phyloP scores from a whole-genome alignment of 148 eudicot species.

The Diospyros kaki region DNA sequence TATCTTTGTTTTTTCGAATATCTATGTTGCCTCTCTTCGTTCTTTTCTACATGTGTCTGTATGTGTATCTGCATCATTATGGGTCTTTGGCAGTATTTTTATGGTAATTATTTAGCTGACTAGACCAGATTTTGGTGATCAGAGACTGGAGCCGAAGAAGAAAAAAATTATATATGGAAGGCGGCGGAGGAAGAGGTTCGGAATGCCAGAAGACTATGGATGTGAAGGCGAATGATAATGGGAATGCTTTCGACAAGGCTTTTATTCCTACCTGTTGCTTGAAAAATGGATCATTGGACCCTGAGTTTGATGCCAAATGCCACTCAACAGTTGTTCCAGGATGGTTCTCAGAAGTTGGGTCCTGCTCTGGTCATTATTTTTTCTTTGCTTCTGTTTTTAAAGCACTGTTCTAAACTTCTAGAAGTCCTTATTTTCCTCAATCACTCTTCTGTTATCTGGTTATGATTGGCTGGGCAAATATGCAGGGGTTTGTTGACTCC shows the following conservation, averaged over 20 bases:
- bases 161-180: conserved; percentile 60
- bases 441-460: background rate
- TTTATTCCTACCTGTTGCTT: conserved; percentile 76
- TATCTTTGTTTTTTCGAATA: background rate
- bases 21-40: background rate
- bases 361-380: conserved; percentile 49
- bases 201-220: conserved; percentile 71
- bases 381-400: background rate
- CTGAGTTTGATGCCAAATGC: conserved; percentile 70
- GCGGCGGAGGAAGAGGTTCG: conserved; percentile 60
- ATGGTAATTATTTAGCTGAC: background rate
- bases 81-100: background rate
- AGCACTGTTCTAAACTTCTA: background rate
- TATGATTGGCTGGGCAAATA: background rate
- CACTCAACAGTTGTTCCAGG: conserved; percentile 94
- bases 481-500: conserved; percentile 5
- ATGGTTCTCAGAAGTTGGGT: conserved; percentile 79
- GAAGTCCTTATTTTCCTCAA: background rate
- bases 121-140: conserved; percentile 16
- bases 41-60: background rate
- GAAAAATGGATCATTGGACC: conserved; percentile 58
- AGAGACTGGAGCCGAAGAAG: conserved; percentile 84
- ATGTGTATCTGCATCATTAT: background rate
- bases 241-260: conserved; percentile 29
- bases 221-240: conserved; percentile 61